phyloP scores from a whole-genome alignment of 306 rosid species.

The Corylus americana region DNA sequence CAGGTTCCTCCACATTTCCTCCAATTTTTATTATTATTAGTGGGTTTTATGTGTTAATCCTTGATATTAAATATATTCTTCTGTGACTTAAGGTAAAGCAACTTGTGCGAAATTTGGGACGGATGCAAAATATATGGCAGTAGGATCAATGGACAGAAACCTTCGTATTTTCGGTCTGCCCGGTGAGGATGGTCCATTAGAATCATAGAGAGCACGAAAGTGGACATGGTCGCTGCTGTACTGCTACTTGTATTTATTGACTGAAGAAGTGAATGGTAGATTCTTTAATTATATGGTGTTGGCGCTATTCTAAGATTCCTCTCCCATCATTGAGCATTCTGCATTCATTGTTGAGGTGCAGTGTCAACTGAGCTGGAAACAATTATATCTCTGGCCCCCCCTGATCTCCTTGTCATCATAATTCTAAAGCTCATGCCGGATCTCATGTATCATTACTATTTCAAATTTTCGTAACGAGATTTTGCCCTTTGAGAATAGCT shows the following conservation, averaged over 20 bases:
- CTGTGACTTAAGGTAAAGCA: conserved; percentile 61
- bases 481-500: not conserved
- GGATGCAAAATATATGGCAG: conserved; percentile 85
- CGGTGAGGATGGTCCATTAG: conserved; percentile 45
- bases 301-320: conserved; percentile 22
- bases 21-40: not conserved
- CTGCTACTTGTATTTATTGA: conserved; percentile 28
- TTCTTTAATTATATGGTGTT: conserved; percentile 30
- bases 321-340: conserved; percentile 32
- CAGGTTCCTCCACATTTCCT: conserved; percentile 50
- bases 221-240: conserved; percentile 7
- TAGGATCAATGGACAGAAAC: conserved; percentile 94
- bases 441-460: not conserved
- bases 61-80: conserved; percentile 14
- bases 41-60: not conserved
- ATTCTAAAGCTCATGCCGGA: conserved; percentile 23
- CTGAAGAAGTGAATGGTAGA: conserved; percentile 33
- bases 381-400: conserved; percentile 13
- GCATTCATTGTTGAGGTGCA: conserved; percentile 35
- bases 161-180: conserved; percentile 90
- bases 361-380: conserved; percentile 23
- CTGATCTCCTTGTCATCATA: conserved; percentile 26
- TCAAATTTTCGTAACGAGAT: conserved; percentile 2
- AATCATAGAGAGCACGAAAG: conserved; percentile 37
- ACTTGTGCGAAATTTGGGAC: conserved; percentile 78